These are phyloP conservation scores for Cercospora berteroae DNA, from an alignment of 2,329 filamentous ascomycete species.

Conservation along the genomic window DNA sequence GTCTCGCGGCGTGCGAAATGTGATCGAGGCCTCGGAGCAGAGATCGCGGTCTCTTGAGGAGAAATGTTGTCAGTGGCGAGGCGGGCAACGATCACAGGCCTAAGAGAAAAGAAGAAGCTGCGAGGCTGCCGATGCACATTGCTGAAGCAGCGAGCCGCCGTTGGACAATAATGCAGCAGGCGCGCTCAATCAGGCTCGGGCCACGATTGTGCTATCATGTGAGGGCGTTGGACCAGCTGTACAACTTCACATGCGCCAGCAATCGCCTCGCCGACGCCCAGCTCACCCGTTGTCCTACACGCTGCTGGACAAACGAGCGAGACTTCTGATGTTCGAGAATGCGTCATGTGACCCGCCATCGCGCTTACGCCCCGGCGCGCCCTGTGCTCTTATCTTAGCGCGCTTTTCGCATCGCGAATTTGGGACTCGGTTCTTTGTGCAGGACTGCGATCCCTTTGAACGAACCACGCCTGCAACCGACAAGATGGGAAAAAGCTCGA, in stretches of 20 bases:
- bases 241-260: slow-evolving; percentile 8
- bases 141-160: slow-evolving; percentile 1
- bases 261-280: slow-evolving; percentile 4
- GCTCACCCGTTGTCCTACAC: background rate
- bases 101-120: slow-evolving; percentile 6
- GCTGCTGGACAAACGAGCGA: background rate
- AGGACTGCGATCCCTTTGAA: background rate
- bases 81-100: background rate
- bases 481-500: slow-evolving; percentile 81
- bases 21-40: background rate
- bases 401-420: slow-evolving; percentile 1
- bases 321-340: background rate
- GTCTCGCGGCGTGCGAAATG: background rate
- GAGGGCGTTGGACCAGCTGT: background rate
- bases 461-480: slow-evolving; percentile 15
- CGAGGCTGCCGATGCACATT: slow-evolving; percentile 1
- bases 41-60: background rate
- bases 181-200: background rate
- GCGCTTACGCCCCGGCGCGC: background rate
- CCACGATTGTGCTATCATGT: slow-evolving; percentile 2
- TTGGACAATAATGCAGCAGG: background rate
- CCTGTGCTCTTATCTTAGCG: background rate
- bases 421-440: background rate
- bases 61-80: background rate
- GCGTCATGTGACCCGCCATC: slow-evolving; percentile 7